Percentiles rank a stretch among this genome's conserved stretches.
Conservation (phyloP, 495 filamentous ascomycete species). For the Patellaria atrata region DNA sequence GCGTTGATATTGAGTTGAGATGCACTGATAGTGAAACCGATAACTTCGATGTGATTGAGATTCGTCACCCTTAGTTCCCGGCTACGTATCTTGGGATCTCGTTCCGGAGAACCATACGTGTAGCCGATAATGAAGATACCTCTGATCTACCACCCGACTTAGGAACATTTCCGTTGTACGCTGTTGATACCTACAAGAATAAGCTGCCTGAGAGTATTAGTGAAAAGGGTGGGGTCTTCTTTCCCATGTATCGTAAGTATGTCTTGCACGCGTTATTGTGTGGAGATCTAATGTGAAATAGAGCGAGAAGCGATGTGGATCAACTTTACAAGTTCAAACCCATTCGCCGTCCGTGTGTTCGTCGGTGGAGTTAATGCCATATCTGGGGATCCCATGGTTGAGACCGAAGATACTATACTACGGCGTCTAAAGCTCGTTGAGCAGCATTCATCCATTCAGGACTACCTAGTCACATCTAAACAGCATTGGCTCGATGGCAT, state of each 20-base stretch:
- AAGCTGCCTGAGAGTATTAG: conserved; percentile 5
- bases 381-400: conserved; percentile 8
- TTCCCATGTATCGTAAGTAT: conserved; percentile 15
- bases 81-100: conserved; percentile 13
- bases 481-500: conserved; percentile 18
- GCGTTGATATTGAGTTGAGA: no score
- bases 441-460: conserved; percentile 3
- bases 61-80: no score
- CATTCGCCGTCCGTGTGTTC: conserved; percentile 12
- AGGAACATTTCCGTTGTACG: conserved; percentile 4
- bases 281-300: no score
- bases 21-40: no score
- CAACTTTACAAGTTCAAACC: conserved; percentile 1
- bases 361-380: conserved; percentile 13
- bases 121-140: conserved; percentile 10
- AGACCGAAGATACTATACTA: conserved; percentile 4
- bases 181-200: not conserved
- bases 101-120: conserved; percentile 13
- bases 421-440: conserved; percentile 5
- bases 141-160: conserved; percentile 4
- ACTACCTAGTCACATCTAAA: conserved; percentile 10
- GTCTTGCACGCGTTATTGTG: no score
- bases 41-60: no score
- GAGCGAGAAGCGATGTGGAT: conserved; percentile 16
- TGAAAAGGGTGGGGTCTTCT: conserved; percentile 8